Percentiles rank a stretch among this genome's conserved stretches.
Evolutionary conservation across 148 eudicot genomes (phyloP).

Genomic region (Rhododendron williamsianum): DNA sequence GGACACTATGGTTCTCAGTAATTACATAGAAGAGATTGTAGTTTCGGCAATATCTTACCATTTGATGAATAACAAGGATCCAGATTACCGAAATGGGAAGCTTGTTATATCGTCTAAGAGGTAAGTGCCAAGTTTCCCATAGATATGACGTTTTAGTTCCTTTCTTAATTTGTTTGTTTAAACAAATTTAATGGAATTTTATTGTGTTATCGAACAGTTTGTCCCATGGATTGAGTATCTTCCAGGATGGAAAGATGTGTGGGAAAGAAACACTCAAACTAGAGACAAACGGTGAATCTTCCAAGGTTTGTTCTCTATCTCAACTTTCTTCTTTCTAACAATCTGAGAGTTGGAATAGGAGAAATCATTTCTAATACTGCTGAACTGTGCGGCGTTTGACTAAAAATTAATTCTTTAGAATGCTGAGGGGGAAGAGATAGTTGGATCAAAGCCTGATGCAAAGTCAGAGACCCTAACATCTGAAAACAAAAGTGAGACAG

Average conservation of each 20-base stretch:
- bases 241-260: constrained; percentile 58
- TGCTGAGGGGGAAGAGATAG: constrained; percentile 33
- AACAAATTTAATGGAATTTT: background rate
- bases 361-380: background rate
- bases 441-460: constrained; percentile 44
- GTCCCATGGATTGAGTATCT: constrained; percentile 83
- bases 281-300: constrained; percentile 63
- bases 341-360: background rate
- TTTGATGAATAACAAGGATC: constrained; percentile 69
- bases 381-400: background rate
- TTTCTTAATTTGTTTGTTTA: background rate
- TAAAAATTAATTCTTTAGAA: constrained; percentile 17
- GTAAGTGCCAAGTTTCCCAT: constrained; percentile 22
- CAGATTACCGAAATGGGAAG: constrained; percentile 85
- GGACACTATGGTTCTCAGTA: constrained; percentile 59
- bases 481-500: constrained; percentile 52
- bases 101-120: constrained; percentile 74
- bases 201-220: constrained; percentile 38
- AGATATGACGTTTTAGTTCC: background rate
- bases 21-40: constrained; percentile 74
- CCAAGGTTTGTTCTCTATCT: constrained; percentile 48
- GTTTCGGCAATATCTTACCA: constrained; percentile 80
- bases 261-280: constrained; percentile 46
- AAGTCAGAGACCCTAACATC: constrained; percentile 42
- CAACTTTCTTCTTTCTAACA: background rate